Conservation (phyloP, 1,139 yeast genomes). For the Candida glucosophila region DNA sequence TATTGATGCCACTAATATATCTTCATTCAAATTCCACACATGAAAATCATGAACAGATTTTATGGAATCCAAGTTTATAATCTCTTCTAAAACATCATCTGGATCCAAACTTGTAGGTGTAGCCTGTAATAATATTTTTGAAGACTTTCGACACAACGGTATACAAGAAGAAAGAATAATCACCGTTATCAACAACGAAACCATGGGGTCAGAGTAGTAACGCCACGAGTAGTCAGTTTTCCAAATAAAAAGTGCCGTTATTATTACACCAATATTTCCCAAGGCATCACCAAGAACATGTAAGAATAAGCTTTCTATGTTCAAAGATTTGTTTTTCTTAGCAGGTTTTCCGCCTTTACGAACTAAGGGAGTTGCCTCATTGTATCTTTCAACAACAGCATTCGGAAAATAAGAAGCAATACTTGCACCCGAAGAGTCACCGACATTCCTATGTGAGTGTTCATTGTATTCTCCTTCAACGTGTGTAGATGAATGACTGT, state of each 20-base stretch:
- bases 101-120: slow-evolving; percentile 80
- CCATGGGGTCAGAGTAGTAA: slow-evolving; percentile 76
- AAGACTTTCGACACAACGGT: slow-evolving; percentile 81
- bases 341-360: slow-evolving; percentile 9
- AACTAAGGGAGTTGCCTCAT: slow-evolving; percentile 26
- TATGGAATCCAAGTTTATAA: slow-evolving; percentile 61
- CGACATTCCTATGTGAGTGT: too few species aligned
- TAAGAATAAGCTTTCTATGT: slow-evolving; percentile 94
- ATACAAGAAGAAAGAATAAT: slow-evolving; percentile 87
- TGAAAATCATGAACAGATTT: slow-evolving; percentile 90
- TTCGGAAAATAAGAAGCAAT: slow-evolving; percentile 32
- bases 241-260: slow-evolving; percentile 89
- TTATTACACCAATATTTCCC: slow-evolving; percentile 90
- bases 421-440: slow-evolving; percentile 15
- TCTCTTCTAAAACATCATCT: slow-evolving; percentile 61
- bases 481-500: slow-evolving; percentile 41
- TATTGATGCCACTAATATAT: slow-evolving; percentile 76
- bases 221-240: slow-evolving; percentile 85
- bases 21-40: slow-evolving; percentile 92
- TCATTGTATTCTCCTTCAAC: slow-evolving; percentile 4
- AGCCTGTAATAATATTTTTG: slow-evolving; percentile 84
- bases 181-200: slow-evolving; percentile 76
- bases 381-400: slow-evolving; percentile 25
- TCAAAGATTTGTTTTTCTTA: slow-evolving; percentile 53
- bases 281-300: slow-evolving; percentile 95